phyloP scores from a whole-genome alignment of 1,139 yeast genomes.

The Blastobotrys ciferrii region DNA sequence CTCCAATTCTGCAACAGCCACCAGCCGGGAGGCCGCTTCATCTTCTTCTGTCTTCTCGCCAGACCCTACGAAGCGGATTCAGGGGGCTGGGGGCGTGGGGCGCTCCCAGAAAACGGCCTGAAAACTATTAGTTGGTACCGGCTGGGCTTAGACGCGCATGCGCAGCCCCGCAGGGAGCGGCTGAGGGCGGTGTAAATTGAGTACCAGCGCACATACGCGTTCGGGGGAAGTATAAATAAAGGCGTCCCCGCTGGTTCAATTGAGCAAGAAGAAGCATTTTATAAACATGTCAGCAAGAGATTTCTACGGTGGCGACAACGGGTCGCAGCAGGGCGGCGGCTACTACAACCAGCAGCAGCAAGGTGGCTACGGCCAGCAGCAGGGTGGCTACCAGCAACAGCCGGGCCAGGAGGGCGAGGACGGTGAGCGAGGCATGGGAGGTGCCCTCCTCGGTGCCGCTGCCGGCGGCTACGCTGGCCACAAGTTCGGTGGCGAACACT shows the following conservation, averaged over 20 bases:
- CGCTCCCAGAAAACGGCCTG: too few relatives aligned
- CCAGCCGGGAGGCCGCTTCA: too few relatives aligned
- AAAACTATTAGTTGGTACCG: not conserved
- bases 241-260: not conserved
- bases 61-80: too few relatives aligned
- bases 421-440: constrained; percentile 57
- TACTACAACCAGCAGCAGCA: constrained; percentile 13
- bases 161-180: not conserved
- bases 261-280: not conserved
- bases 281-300: constrained; percentile 19
- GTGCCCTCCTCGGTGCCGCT: constrained; percentile 58
- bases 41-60: too few relatives aligned
- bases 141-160: not conserved
- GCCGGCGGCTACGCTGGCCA: constrained; percentile 53
- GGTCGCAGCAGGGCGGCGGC: constrained; percentile 7
- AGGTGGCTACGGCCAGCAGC: constrained; percentile 19
- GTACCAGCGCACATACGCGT: not conserved
- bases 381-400: constrained; percentile 26
- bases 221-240: not conserved
- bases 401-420: constrained; percentile 21
- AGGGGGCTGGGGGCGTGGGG: too few relatives aligned
- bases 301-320: constrained; percentile 15
- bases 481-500: constrained; percentile 46
- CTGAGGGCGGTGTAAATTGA: not conserved
- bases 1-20: too few relatives aligned